Conservation (phyloP, 2,329 filamentous ascomycete species). For the Albophoma yamanashiensis region DNA sequence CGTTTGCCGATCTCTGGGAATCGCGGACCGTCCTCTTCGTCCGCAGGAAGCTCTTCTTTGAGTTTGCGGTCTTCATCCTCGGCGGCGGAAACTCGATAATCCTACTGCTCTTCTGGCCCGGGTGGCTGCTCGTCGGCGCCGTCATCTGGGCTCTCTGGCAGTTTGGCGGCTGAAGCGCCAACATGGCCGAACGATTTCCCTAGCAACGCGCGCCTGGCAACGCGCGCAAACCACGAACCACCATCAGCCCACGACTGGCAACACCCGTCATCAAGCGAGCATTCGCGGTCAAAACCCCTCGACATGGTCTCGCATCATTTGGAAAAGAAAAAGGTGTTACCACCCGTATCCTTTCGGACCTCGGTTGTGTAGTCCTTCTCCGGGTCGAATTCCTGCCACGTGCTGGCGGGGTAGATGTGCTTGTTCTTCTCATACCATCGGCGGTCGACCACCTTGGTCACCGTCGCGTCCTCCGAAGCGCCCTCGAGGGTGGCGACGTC, state of each 20-base stretch:
- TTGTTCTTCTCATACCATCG: conserved; percentile 97
- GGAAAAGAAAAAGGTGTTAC: conserved; percentile 88
- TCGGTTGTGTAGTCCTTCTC: conserved; percentile 74
- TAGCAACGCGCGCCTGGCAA: background rate
- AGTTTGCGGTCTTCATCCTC: conserved; percentile 40
- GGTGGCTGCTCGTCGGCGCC: conserved; percentile 37
- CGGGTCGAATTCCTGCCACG: conserved; percentile 92
- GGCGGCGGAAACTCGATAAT: conserved; percentile 37
- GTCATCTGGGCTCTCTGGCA: conserved; percentile 21
- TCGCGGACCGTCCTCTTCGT: conserved; percentile 22
- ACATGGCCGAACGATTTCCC: background rate
- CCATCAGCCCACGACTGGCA: background rate
- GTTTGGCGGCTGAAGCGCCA: conserved; percentile 19
- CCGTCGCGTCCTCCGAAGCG: conserved; percentile 60
- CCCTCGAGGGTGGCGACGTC: conserved; percentile 59
- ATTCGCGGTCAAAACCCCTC: background rate
- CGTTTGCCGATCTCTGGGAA: conserved; percentile 23
- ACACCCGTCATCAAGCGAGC: background rate
- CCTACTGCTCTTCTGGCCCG: conserved; percentile 45
- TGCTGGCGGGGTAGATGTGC: conserved; percentile 92
- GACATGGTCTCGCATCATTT: conserved; percentile 13
- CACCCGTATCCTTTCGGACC: conserved; percentile 71
- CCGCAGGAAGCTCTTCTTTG: conserved; percentile 37
- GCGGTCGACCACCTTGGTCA: conserved; percentile 91
- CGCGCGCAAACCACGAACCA: background rate